Base-by-base conservation (phyloP, 2,329 filamentous ascomycete species). In the Colletotrichum shisoi region DNA sequence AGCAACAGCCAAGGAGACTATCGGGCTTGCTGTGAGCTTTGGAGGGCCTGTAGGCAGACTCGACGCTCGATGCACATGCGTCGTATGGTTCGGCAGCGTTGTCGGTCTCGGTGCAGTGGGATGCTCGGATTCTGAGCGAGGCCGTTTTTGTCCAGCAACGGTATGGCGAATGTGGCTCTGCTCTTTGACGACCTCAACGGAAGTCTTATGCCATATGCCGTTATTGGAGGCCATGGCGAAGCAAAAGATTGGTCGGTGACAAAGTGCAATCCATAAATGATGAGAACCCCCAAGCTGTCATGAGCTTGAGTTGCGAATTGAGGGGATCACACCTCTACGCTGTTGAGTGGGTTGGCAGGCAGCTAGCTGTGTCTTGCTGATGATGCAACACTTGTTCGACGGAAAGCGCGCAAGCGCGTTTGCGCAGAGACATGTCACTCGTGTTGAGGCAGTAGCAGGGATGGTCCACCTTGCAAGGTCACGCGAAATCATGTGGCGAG, bases 91-190 rank as follows among this genome's bases (percentile, higher is more conserved):
- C 7, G 60, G 48, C 19, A 54, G 27, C 2, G 45, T 65, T 21
- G 61, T 52, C 4, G 69, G 49, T n/a, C 48, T 48, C 9, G 69
- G 59, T 8, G 57, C 58, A 1, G 45, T 24, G 4, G 57, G 57
- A 40, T 68, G 63, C 8, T 44, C 54, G 24, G 57, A 45, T 15
- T 62, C 67, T 3, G 63, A 64, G 17, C 57, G 46, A 60, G 57
- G 71, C 44, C 85, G 79, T 73, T 88, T 88, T 51, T 79, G 80
- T 12, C 85, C 85, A 59, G 81, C 78, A 57, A 83, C 39, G 13
- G 79, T 72, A 70, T 79, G 78, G 57, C 77, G 77, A 15, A 76
- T 76, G 56, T 79, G 78, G 49, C 77, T 71, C 34, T 74, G 74
- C 52, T 76, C 76, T 45, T 78, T 74, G 21, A 82, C 82, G 54